Base-by-base conservation (phyloP, 1,284 basidiomycete genomes). In the Ceraceosorus bombacis region DNA sequence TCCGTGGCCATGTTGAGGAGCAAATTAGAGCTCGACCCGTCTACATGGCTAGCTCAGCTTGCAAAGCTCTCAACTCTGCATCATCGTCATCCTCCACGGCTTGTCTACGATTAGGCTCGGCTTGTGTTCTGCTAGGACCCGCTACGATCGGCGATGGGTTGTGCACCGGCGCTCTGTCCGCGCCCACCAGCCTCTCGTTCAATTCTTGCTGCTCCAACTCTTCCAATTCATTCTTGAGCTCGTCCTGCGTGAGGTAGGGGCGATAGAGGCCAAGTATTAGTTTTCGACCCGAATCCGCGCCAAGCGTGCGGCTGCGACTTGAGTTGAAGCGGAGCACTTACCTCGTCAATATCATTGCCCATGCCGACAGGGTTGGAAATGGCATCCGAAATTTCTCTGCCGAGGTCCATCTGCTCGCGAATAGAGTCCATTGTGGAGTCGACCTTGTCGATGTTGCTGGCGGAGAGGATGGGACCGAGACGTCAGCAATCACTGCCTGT, bases 311-410 rank as follows among this genome's bases (percentile, higher is more conserved):
- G 49, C 17, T 9, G 43, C 27, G 40, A 50, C 8, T 17, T 67
- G 59, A 57, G 50, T 17, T 38, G 17, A 38, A 6, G 27, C 53
- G 39, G 1, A 6, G 63, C n/a, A 77, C 80, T 68, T 72, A 87
- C 89, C 74, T 92, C 89, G 79, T 91, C 89, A 50, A 74, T 59
- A 38, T 86, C 82, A 64, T 82, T 77, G 55, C 85, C 86, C 70
- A 83, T 82, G 63, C 84, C 84, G 49, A 84, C 79, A 36, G 88
- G 89, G 76, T 86, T 87, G 49, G 90, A 90, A 74, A 98, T 93
- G 59, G 89, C 86, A n/a, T 92, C 88, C 58, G 89, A 89, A 64
- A 99, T 91, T 81, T 99, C 95, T 78, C 89, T 89, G 59, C 92
- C 92, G 63, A 96, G 82, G 60, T 93, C 90, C 80, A 91, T 88